phyloP scores from a whole-genome alignment of 1,284 basidiomycete genomes.

The Pseudozyma pruni region DNA sequence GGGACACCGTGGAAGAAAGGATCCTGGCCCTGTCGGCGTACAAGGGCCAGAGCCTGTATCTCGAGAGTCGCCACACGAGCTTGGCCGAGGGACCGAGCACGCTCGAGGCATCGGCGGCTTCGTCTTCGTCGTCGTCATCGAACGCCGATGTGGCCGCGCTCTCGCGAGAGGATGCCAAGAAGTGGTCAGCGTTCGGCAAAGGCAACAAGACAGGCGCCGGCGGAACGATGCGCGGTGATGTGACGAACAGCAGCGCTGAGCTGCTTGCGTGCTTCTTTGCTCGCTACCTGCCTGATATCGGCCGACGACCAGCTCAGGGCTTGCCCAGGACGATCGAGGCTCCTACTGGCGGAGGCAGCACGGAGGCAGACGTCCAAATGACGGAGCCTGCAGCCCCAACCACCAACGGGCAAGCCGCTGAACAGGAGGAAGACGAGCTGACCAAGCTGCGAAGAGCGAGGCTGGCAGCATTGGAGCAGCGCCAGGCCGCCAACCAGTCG shows the following conservation, averaged over 20 bases:
- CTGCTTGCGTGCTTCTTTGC: slow-evolving; percentile 56
- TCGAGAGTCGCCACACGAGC: slow-evolving; percentile 37
- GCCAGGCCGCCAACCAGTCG: slow-evolving; percentile 2
- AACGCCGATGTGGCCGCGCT: slow-evolving; percentile 24
- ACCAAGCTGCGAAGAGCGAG: slow-evolving; percentile 21
- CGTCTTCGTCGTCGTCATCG: slow-evolving; percentile 2
- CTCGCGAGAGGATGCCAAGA: slow-evolving; percentile 28
- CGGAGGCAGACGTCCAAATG: neutral
- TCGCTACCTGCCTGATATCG: slow-evolving; percentile 18
- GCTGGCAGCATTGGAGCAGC: slow-evolving; percentile 33
- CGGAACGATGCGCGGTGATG: slow-evolving; percentile 44
- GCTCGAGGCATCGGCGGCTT: slow-evolving; percentile 1
- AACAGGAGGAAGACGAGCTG: slow-evolving; percentile 17
- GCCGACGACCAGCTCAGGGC: neutral
- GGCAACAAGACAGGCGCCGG: slow-evolving; percentile 7
- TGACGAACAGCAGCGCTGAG: slow-evolving; percentile 46
- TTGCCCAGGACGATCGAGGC: neutral
- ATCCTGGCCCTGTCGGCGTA: slow-evolving; percentile 51
- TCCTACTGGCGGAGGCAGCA: neutral
- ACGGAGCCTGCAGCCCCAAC: neutral
- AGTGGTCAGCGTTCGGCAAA: slow-evolving; percentile 31
- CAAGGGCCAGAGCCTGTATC: slow-evolving; percentile 53
- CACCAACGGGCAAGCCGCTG: neutral
- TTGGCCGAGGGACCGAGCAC: slow-evolving; percentile 1
- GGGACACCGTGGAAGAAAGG: slow-evolving; percentile 61